phyloP scores from a whole-genome alignment of 345 rosid species.

The Eucalyptus leucophloia region DNA sequence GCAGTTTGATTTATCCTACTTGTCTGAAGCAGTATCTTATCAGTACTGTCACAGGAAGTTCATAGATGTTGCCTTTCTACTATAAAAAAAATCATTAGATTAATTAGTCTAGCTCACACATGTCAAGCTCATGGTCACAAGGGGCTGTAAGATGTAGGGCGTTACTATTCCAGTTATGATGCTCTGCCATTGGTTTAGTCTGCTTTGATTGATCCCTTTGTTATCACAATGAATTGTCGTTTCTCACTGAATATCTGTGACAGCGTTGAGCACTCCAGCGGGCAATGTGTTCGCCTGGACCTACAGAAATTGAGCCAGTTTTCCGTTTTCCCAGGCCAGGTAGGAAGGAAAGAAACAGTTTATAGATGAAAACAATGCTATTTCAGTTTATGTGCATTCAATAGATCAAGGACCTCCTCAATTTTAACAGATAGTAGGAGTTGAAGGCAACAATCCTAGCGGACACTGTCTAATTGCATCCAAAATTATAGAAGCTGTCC shows the following conservation, averaged over 20 bases:
- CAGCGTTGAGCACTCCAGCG: constrained; percentile 84
- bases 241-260: not conserved
- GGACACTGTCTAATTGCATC: constrained; percentile 90
- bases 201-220: not conserved
- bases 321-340: constrained; percentile 98
- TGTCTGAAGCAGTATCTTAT: not conserved
- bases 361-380: not conserved
- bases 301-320: constrained; percentile 51
- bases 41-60: not conserved
- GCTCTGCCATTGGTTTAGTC: not conserved
- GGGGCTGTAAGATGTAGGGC: not conserved
- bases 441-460: constrained; percentile 91
- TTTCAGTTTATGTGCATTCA: not conserved
- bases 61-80: not conserved
- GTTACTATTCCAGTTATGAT: not conserved
- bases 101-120: not conserved
- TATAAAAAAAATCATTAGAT: not conserved
- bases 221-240: not conserved
- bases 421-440: constrained; percentile 66
- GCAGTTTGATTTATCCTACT: not conserved
- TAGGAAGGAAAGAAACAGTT: constrained; percentile 3
- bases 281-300: constrained; percentile 73
- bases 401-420: not conserved
- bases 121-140: not conserved
- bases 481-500: constrained; percentile 55